phyloP scores from a whole-genome alignment of 345 rosid genomes.

The Eucalyptus marginata region DNA sequence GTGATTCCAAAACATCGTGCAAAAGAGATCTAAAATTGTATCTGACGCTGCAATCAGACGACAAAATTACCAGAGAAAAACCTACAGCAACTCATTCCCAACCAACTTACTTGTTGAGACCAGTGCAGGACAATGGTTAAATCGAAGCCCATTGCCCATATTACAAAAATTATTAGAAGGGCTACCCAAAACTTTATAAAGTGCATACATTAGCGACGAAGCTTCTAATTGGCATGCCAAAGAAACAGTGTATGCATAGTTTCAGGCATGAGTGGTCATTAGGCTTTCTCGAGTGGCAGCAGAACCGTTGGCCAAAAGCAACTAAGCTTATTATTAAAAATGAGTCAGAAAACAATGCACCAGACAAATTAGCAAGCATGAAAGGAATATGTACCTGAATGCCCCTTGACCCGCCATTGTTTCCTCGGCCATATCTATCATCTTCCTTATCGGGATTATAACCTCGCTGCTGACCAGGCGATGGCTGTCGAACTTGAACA shows the following conservation, averaged over 20 bases:
- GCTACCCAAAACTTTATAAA: neutral
- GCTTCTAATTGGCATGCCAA: neutral
- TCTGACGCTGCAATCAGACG: neutral
- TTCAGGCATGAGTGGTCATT: neutral
- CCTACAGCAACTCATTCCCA: neutral
- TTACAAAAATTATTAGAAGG: neutral
- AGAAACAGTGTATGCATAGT: neutral
- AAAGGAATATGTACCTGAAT: constrained; percentile 28
- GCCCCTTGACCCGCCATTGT: constrained; percentile 22
- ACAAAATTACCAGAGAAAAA: neutral
- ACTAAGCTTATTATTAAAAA: neutral
- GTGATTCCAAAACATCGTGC: neutral
- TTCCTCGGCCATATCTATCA: constrained; percentile 32
- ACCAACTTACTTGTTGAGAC: neutral
- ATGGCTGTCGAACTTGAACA: constrained; percentile 45
- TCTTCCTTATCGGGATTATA: constrained; percentile 42
- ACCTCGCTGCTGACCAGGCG: constrained; percentile 15
- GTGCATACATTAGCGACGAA: neutral
- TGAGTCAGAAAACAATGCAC: neutral
- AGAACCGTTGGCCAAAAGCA: neutral
- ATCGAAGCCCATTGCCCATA: neutral
- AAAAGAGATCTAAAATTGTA: neutral
- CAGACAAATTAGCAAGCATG: neutral
- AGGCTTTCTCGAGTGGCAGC: neutral
- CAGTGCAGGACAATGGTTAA: neutral